These are phyloP conservation scores for Suillus hirtellus DNA, from an alignment of 768 basidiomycete genomes.

Conservation along the genomic window DNA sequence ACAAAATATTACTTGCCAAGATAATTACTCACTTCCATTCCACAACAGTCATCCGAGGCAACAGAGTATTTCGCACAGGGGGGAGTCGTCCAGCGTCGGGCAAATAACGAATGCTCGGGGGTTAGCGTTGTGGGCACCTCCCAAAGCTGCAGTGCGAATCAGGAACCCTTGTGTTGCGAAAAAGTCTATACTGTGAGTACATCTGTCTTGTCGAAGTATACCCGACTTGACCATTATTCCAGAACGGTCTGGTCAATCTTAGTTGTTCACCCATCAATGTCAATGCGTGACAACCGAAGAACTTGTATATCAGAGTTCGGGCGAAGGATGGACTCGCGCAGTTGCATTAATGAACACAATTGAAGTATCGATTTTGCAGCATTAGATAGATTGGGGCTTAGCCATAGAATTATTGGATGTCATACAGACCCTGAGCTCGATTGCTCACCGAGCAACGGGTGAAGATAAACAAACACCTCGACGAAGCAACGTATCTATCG, in stretches of 20 bases:
- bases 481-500: not conserved
- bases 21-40: not conserved
- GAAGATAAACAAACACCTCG: not conserved
- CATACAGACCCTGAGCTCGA: not conserved
- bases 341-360: not conserved
- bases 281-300: slow-evolving; percentile 9
- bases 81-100: slow-evolving; percentile 10
- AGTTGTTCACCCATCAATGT: slow-evolving; percentile 25
- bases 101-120: slow-evolving; percentile 10
- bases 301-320: not conserved
- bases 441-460: not conserved
- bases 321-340: not conserved
- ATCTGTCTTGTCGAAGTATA: not conserved
- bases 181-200: slow-evolving; percentile 37
- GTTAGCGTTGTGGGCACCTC: slow-evolving; percentile 11
- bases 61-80: slow-evolving; percentile 10
- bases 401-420: not conserved
- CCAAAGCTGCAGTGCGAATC: slow-evolving; percentile 19
- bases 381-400: not conserved
- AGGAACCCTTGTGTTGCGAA: slow-evolving; percentile 40
- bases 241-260: slow-evolving; percentile 19
- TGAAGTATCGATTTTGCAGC: not conserved
- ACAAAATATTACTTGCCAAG: not conserved
- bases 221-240: not conserved
- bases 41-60: not conserved